Evolutionary conservation across 2,329 filamentous ascomycete species (phyloP), one percentile per base, ranked within the genome.

Genomic region (Verticillium nubilum): DNA sequence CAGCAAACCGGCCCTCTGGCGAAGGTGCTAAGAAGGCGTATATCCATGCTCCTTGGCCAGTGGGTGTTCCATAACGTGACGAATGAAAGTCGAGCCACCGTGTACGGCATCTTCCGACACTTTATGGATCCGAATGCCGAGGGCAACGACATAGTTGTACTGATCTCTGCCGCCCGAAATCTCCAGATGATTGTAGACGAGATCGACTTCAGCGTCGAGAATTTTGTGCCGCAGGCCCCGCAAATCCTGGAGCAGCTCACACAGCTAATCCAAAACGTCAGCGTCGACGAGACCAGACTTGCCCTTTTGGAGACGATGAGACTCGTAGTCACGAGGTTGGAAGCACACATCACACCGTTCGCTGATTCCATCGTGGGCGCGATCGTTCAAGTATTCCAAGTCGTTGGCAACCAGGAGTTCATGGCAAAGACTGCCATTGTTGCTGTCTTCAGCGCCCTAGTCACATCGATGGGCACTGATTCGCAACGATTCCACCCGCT

Each of bases 381-480:
- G 13, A 80, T 98, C 6, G 93, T 94, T 0, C 81, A 81, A 4
- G 80, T 98, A 0, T 99, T 95, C 95, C 87, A 91, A 61, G 85
- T 88, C 57, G 92, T 91, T 2, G 91, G 88, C 0, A 74, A 78
- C 2, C 89, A 96, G 61, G 91, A 95, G 68, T 91, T 92, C 74
- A 85, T 98, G 72, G 90, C 97, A 80, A 98, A 98, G 73, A 93
- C 97, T 74, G 87, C 92, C 1, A 92, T 98, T 57, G 83, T 98
- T 60, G 91, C 90, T 2, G 89, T 98, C 42, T 86, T 98, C 57
- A 83, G 91, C 1, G 88, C 92, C 2, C 80, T 99, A 15, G 90
- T 96, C n/a, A 87, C 87, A 69, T 90, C 93, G 1, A 90, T 98
- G 85, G 91, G 89, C 61, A 81, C 84, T 13, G 84, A 89, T 10